Conservation (phyloP, 2,329 filamentous ascomycete species). For the Hymenoscyphus fructigenus region DNA sequence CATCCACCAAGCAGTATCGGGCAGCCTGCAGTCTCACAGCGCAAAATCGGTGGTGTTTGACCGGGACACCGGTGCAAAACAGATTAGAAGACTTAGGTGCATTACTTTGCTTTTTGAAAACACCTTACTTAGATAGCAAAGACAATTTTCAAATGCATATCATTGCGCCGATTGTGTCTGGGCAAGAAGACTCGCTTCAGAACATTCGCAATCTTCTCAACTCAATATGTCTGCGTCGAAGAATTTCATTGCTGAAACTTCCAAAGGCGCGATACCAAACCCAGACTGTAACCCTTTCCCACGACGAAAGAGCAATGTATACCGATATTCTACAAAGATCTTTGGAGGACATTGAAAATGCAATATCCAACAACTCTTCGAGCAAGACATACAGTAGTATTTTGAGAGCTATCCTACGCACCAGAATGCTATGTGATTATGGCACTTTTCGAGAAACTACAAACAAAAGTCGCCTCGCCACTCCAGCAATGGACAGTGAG, state of each 20-base stretch:
- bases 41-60: conserved; percentile 40
- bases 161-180: conserved; percentile 20
- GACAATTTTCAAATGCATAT: conserved; percentile 18
- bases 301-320: too few species aligned
- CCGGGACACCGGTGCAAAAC: conserved; percentile 35
- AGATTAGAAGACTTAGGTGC: conserved; percentile 35
- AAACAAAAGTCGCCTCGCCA: too few species aligned
- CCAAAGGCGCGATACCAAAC: too few species aligned
- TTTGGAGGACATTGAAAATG: too few species aligned
- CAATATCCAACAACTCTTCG: too few species aligned
- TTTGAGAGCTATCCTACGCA: too few species aligned
- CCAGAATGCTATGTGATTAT: too few species aligned
- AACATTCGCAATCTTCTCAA: conserved; percentile 39
- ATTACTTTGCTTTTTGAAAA: conserved; percentile 30
- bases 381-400: too few species aligned
- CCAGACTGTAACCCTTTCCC: too few species aligned
- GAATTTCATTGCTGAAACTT: conserved; percentile 9
- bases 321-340: too few species aligned
- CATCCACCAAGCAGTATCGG: conserved; percentile 45
- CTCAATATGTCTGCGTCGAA: conserved; percentile 44
- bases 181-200: conserved; percentile 28
- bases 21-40: conserved; percentile 44
- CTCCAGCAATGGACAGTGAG: too few species aligned
- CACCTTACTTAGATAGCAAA: conserved; percentile 13
- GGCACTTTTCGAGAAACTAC: too few species aligned